Evolutionary conservation across 2,329 filamentous ascomycete genomes (phyloP).

Genomic region (Ceratocystiopsis sp.): DNA sequence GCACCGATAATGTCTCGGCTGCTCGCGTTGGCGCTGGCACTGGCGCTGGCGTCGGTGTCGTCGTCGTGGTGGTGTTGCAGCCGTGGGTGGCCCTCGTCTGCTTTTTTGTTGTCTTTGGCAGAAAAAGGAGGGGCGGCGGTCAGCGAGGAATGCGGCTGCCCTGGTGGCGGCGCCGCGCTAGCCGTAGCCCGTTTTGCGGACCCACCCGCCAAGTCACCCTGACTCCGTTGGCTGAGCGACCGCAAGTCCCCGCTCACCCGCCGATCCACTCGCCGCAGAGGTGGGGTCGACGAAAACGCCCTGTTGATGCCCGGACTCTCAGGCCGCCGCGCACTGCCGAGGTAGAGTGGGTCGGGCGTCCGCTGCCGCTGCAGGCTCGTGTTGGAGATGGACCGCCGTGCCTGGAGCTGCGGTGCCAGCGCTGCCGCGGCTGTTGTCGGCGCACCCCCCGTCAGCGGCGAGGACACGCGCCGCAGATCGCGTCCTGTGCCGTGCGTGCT

Average conservation of each 20-base stretch:
- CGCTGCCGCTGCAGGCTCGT: conserved; percentile 32
- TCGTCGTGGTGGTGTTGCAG: conserved; percentile 3
- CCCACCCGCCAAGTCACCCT: conserved; percentile 6
- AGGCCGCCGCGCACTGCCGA: conserved; percentile 32
- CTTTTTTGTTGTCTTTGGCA: no score
- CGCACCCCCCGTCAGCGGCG: neutral
- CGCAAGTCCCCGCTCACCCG: conserved; percentile 62
- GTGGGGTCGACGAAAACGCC: conserved; percentile 37
- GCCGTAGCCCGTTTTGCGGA: neutral
- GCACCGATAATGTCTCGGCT: conserved; percentile 5
- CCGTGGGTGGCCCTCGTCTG: neutral
- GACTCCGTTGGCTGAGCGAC: conserved; percentile 41
- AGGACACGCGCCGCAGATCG: conserved; percentile 2
- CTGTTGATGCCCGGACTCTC: conserved; percentile 43
- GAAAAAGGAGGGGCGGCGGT: conserved; percentile 9
- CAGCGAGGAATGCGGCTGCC: conserved; percentile 2
- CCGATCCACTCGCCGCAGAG: conserved; percentile 51
- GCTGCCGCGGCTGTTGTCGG: neutral
- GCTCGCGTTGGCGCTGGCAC: neutral
- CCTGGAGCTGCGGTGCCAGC: conserved; percentile 10
- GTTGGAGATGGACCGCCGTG: conserved; percentile 31
- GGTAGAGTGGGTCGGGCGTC: conserved; percentile 35
- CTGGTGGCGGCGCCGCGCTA: conserved; percentile 2
- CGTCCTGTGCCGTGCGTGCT: conserved; percentile 4
- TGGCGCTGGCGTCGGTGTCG: no score